Evolutionary conservation across 129 eudicot genomes (phyloP), one percentile per base, ranked within the genome.

Genomic region (Pulicaria dysenterica): DNA sequence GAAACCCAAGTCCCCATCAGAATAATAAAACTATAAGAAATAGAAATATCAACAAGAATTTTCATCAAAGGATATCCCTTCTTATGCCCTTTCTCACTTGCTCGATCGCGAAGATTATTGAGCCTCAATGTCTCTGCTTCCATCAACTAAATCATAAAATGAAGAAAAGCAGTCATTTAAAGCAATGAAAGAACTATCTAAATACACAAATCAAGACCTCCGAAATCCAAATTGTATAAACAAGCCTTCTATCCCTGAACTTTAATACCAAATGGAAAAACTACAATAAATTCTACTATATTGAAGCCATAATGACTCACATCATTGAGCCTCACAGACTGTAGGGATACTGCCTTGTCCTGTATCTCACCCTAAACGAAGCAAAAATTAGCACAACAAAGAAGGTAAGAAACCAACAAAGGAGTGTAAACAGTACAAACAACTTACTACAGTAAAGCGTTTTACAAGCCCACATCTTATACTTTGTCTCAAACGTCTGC

Each of bases 71-170:
- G 97, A 92, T 92, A 89, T 92, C 86, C 86, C 62, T 83, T 89
- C 68, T 79, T 85, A 38, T 79, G 96, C 61, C 97, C 97, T 76
- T 84, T 86, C 79, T 89, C 97, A 82, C 92, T 89, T 9, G 96
- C 96, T 72, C 89, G 84, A 72, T 86, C 96, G 6, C 89, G 84
- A 50, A 92, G 96, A 86, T 89, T 87, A 79, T 77, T 92, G 24
- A 92, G 91, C 79, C 83, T 81, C 83, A 83, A 59, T 50, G 73
- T 81, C 73, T 92, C 98, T 42, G 94, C 75, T 77, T 87, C 96
- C 79, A 92, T 72, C 82, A 74, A 79, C 98, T 92, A 61, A 53
- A 83, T 53, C 66, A 50, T 40, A 62, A 34, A 60, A 73, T 58
- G 39, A 11, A 62, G 42, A 53, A 57, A 66, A 38, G 53, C 58